Evolutionary conservation across 129 eudicot genomes (phyloP), one percentile per base, ranked within the genome.

Genomic region (Flaveria ramosissima): DNA sequence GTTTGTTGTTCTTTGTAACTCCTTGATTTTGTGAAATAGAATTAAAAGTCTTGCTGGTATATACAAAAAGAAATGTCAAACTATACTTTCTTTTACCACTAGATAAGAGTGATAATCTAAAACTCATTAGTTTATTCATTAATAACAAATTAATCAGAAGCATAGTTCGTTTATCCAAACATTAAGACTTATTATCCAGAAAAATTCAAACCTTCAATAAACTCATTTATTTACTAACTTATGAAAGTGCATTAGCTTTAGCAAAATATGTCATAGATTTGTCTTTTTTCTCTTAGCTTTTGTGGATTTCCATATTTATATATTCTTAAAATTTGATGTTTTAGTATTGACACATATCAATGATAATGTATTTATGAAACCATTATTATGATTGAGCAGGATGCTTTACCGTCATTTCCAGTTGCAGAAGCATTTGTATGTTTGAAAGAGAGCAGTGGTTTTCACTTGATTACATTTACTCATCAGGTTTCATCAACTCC

Each of bases 401-500:
- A 93, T 87, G 88, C 96, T 70, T 79, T 93, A 77, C 97, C 98
- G 12, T 90, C 98, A 73, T 93, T 93, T 84, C 97, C 97, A 63
- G 91, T 89, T 77, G 90, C 82, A 30, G 93, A 93, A 81, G 98
- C 97, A 72, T 87, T 93, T 81, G 77, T 89, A 13, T 93, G 97
- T 83, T 26, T 62, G 98, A 93, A 86, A 89, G 61, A 82, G 98
- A 93, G 78, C 80, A 89, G 72, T 93, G 93, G 73, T 53, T 84
- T 62, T 79, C 96, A 39, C 97, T 93, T 48, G 98, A 93, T 57
- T 84, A 90, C 16, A 80, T 93, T 11, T 93, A 82, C 77, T 89
- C 98, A 13, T 87, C 86, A 27, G 36, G 91, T 93, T 47, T 90
- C 98, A 80, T 74, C 87, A 83, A 85, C 91, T 23, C 98, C 96